phyloP scores from a whole-genome alignment of 2,329 filamentous ascomycete genomes.

The Aotearoamyces nothofagi region DNA sequence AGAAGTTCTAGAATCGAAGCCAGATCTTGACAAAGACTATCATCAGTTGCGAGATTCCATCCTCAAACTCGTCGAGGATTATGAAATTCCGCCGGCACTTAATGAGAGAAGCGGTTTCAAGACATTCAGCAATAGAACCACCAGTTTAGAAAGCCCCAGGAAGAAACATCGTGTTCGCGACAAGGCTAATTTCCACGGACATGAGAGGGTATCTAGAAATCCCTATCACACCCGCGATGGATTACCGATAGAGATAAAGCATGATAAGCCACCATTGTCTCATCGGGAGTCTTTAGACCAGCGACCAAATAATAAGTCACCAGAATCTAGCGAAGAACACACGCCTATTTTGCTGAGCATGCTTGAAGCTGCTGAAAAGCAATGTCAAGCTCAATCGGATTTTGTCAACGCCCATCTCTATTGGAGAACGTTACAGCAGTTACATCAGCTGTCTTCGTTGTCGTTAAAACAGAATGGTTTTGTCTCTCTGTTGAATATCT shows the following conservation, averaged over 20 bases:
- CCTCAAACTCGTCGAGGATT: slow-evolving; percentile 66
- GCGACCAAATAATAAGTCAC: slow-evolving; percentile 11
- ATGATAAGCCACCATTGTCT: too few species aligned
- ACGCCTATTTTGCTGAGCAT: slow-evolving; percentile 48
- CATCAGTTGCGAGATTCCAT: slow-evolving; percentile 71
- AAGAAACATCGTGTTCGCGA: slow-evolving; percentile 46
- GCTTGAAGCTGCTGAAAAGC: slow-evolving; percentile 61
- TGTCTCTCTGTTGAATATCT: slow-evolving; percentile 57
- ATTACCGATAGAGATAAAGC: slow-evolving; percentile 6
- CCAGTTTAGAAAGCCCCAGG: slow-evolving; percentile 27
- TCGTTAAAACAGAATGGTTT: slow-evolving; percentile 54
- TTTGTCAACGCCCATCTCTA: slow-evolving; percentile 76
- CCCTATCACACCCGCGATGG: slow-evolving; percentile 29
- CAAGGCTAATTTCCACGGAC: slow-evolving; percentile 30
- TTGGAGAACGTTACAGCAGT: slow-evolving; percentile 66
- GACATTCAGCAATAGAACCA: slow-evolving; percentile 58
- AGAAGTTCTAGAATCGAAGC: slow-evolving; percentile 34
- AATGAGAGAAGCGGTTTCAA: slow-evolving; percentile 42
- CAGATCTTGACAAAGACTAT: slow-evolving; percentile 63
- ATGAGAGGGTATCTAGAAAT: slow-evolving; percentile 38
- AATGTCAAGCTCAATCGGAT: slow-evolving; percentile 65
- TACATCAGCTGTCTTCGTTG: slow-evolving; percentile 45
- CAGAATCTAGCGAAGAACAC: slow-evolving; percentile 27
- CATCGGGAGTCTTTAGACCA: slow-evolving; percentile 8
- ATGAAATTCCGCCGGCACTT: slow-evolving; percentile 57